A percentile compares a stretch with the other conserved stretches of the same genome.
phyloP scores from a whole-genome alignment of 2,329 filamentous ascomycete species.

The Exophiala viscosa region DNA sequence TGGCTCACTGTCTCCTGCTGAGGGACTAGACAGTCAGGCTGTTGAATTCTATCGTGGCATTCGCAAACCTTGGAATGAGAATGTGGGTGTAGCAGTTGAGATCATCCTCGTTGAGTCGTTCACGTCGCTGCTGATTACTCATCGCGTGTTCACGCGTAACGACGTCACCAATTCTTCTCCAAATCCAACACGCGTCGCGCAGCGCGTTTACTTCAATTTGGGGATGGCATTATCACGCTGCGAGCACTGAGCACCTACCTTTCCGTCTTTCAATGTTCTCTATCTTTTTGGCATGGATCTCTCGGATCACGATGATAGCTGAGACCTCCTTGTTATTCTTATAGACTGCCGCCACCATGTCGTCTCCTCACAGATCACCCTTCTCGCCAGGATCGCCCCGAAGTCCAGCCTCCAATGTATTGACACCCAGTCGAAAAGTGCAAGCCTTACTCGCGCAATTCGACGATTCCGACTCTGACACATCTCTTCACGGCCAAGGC shows the following conservation, averaged over 20 bases:
- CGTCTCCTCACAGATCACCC: slow-evolving; percentile 14
- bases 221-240: neutral
- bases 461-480: slow-evolving; percentile 45
- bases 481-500: slow-evolving; percentile 22
- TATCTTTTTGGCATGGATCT: neutral
- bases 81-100: neutral
- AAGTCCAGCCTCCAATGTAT: slow-evolving; percentile 12
- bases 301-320: neutral
- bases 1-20: too few species aligned
- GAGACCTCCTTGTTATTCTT: neutral
- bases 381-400: slow-evolving; percentile 7
- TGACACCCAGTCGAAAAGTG: slow-evolving; percentile 43
- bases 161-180: neutral
- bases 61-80: neutral
- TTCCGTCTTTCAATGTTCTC: neutral
- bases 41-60: neutral
- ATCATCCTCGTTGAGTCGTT: neutral
- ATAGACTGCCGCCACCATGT: slow-evolving; percentile 1
- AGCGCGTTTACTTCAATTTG: neutral
- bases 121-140: neutral
- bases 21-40: too few species aligned
- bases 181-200: neutral
- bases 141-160: too few species aligned
- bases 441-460: slow-evolving; percentile 50
- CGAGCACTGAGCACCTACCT: neutral